Evolutionary conservation across 2,329 filamentous ascomycete species (phyloP), one percentile per base, ranked within the genome.

Genomic region (Paraphaeosphaeria minitans): DNA sequence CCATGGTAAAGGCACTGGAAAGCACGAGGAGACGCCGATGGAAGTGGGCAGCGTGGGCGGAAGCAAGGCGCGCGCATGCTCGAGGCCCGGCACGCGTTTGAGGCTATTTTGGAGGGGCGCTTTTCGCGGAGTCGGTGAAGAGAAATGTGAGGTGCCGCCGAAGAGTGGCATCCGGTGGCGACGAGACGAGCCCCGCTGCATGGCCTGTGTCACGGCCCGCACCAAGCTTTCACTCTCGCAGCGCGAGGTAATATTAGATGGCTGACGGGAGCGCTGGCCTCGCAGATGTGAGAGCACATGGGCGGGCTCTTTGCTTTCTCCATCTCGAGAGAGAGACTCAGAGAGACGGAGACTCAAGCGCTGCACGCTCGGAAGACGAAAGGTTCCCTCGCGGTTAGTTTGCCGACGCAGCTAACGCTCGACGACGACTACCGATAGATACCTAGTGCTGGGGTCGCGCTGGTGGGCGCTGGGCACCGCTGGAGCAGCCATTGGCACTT

Each of bases 51-150:
- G 54, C 63, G 69, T 70, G 66, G 66, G 65, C 39, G 56, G 54
- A 62, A 62, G 66, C 63, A 65, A 66, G 66, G 63, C 59, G 46
- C 42, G 62, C 55, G 61, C 46, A 56, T 62, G 59, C 57, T 61
- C 56, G 60, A 62, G 63, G 60, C 63, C 41, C 59, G 43, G 58
- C 57, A 47, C 53, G 46, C 47, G 53, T 56, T 29, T 42, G 46
- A 51, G 52, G 39, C 39, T 42, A 47, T 45, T 52, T 56, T 62
- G 56, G 48, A 59, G 56, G 29, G 60, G 61, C 64, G 58, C 58
- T 59, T 59, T 56, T 58, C 35, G 59, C 55, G 48, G 52, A 69
- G 68, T 73, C 71, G 71, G 70, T 72, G 71, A 72, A 67, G 66
- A 62, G 55, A 54, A 53, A 53, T 61, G 61, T 47, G 56, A 66